Conservation (phyloP, 805 yeast species). For the Yamadazyma phyllophila region DNA sequence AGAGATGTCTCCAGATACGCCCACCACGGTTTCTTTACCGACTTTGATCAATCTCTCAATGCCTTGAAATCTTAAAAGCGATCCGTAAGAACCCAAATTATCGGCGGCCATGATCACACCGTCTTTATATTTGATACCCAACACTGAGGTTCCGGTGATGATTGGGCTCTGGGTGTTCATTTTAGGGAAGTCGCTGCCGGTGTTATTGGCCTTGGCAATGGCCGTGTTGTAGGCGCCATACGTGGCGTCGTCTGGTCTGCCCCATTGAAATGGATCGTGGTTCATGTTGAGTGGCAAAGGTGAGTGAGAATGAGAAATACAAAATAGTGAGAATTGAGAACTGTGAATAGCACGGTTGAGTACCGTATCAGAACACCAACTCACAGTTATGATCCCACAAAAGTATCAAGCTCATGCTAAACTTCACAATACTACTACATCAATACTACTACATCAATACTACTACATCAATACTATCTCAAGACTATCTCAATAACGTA, state of each 20-base stretch:
- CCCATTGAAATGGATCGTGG: slow-evolving; percentile 95
- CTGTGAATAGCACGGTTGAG: no score
- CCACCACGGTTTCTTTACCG: slow-evolving; percentile 85
- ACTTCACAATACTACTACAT: no score
- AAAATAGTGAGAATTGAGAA: background rate
- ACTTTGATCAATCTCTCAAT: slow-evolving; percentile 82
- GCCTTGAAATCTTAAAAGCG: slow-evolving; percentile 80
- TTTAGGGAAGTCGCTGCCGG: slow-evolving; percentile 50
- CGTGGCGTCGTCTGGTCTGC: slow-evolving; percentile 80
- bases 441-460: no score
- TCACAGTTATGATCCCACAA: no score
- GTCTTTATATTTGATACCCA: slow-evolving; percentile 83
- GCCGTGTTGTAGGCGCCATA: slow-evolving; percentile 78
- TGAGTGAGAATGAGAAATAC: no score
- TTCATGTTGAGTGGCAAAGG: slow-evolving; percentile 53
- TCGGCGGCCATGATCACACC: slow-evolving; percentile 97
- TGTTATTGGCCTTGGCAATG: slow-evolving; percentile 61
- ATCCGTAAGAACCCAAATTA: slow-evolving; percentile 88
- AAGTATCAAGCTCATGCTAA: no score
- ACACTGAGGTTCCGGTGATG: slow-evolving; percentile 94
- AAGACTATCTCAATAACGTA: no score
- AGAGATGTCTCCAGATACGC: slow-evolving; percentile 90
- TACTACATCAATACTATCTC: no score
- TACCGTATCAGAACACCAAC: no score
- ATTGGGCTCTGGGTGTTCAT: slow-evolving; percentile 92